phyloP scores from a whole-genome alignment of 129 eudicot species.

The Cynara cardunculus region DNA sequence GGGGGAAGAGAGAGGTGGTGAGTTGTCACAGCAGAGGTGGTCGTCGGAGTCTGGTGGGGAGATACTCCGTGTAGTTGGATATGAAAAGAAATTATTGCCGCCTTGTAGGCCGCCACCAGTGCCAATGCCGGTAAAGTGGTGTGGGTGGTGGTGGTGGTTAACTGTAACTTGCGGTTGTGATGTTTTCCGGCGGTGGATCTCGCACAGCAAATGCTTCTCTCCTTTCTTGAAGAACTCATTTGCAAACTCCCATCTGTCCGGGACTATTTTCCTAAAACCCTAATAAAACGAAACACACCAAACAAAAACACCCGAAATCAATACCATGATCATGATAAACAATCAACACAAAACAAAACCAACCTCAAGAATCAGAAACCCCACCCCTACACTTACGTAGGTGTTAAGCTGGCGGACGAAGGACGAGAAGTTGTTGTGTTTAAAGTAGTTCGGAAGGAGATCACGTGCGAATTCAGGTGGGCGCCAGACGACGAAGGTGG shows the following conservation, averaged over 20 bases:
- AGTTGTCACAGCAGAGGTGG: slow-evolving; percentile 42
- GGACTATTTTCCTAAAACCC: slow-evolving; percentile 97
- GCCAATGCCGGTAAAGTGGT: slow-evolving; percentile 26
- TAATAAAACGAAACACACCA: slow-evolving; percentile 21
- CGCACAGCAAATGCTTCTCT: slow-evolving; percentile 83
- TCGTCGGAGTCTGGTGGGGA: slow-evolving; percentile 90
- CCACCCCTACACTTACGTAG: slow-evolving; percentile 42
- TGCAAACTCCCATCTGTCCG: slow-evolving; percentile 98
- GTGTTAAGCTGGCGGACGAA: slow-evolving; percentile 97
- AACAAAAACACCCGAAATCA: slow-evolving; percentile 1
- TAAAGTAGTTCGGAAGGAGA: slow-evolving; percentile 90
- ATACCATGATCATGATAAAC: neutral
- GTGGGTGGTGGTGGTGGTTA: slow-evolving; percentile 51
- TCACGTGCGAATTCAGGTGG: slow-evolving; percentile 98
- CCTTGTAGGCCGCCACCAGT: slow-evolving; percentile 4
- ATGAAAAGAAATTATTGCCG: slow-evolving; percentile 40
- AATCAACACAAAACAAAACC: neutral
- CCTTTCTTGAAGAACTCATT: slow-evolving; percentile 90
- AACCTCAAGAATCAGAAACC: neutral
- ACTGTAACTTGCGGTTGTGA: slow-evolving; percentile 57
- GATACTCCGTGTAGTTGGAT: slow-evolving; percentile 51
- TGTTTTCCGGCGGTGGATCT: slow-evolving; percentile 92
- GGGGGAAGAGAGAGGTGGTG: slow-evolving; percentile 58
- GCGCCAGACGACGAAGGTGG: slow-evolving; percentile 96
- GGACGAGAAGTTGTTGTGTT: slow-evolving; percentile 92